Evolutionary conservation across 2,329 filamentous ascomycete species (phyloP), one percentile per base, ranked within the genome.

Genomic region (Claviceps sp.): DNA sequence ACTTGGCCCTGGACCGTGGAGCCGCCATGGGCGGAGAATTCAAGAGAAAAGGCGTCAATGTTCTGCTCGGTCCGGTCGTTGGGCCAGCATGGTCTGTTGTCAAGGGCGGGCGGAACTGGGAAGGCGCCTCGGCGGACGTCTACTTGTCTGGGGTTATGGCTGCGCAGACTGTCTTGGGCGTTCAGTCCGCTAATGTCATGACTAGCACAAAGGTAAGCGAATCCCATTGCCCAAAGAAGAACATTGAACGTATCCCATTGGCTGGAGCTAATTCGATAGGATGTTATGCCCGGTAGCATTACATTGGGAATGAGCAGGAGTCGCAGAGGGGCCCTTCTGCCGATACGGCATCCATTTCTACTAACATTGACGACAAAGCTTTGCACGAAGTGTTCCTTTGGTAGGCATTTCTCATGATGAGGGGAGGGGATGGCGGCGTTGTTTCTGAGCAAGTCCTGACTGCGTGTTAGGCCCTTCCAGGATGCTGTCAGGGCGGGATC

Each of bases 21-120:
- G 69, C 77, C 49, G 84, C 82, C 47, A 89, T 94, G 84, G 89
- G 83, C 2, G 71, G 74, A 52, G 89, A 95, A 65, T 86, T 87
- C 63, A 78, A 76, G 55, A 78, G 69, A 42, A 94, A 94, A 65
- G 89, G 89, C 48, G 78, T 89, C 37, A 85, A 94, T 62, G 75
- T 93, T 13, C 77, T 85, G 52, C 74, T 94, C 9, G 89, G 87
- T 0, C 89, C 89, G 2, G 87, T 87, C 0, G 81, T 87, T 53
- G 81, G 82, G 0, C 81, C 83, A 0, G 62, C 83, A 0, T 83
- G 83, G 11, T 72, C 81, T 2, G 72, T 82, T 48, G 77, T 79
- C 1, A 70, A 72, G 22, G 77, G 78, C 49, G 84, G 84, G 0
- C 70, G 84, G 50, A 84, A 82, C 55, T 86, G 81, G 78, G 80